These are phyloP conservation scores for Metschnikowia drakensbergensis DNA, from an alignment of 805 yeast species.

Conservation along the genomic window DNA sequence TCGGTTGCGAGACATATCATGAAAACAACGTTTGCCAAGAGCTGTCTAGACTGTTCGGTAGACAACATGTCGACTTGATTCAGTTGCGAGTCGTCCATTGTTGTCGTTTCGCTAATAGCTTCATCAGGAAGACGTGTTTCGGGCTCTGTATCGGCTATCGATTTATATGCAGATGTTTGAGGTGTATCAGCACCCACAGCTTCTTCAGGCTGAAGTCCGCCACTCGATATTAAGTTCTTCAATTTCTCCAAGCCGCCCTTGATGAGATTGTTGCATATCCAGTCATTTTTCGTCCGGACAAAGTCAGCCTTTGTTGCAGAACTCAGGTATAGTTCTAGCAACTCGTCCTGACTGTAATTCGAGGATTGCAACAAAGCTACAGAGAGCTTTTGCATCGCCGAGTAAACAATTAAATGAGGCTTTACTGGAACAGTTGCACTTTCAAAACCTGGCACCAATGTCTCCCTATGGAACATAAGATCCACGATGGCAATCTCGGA, in stretches of 20 bases:
- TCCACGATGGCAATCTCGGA: neutral
- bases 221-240: neutral
- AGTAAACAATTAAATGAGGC: slow-evolving; percentile 13
- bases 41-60: slow-evolving; percentile 8
- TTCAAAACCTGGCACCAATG: slow-evolving; percentile 3
- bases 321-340: slow-evolving; percentile 23
- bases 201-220: neutral
- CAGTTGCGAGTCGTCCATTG: neutral
- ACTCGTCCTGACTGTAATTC: slow-evolving; percentile 8
- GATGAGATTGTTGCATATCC: slow-evolving; percentile 20
- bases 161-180: neutral
- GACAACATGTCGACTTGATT: neutral
- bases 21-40: slow-evolving; percentile 24
- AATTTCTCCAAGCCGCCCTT: neutral
- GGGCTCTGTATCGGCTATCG: neutral
- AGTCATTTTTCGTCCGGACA: slow-evolving; percentile 26
- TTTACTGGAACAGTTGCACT: slow-evolving; percentile 12
- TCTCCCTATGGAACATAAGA: neutral
- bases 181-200: neutral
- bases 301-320: slow-evolving; percentile 18
- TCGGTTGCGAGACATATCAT: slow-evolving; percentile 18
- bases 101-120: neutral
- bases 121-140: neutral
- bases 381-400: slow-evolving; percentile 10
- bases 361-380: slow-evolving; percentile 8